Evolutionary conservation across 345 rosid species (phyloP), one percentile per base, ranked within the genome.

Genomic region (Acer yangbiense): DNA sequence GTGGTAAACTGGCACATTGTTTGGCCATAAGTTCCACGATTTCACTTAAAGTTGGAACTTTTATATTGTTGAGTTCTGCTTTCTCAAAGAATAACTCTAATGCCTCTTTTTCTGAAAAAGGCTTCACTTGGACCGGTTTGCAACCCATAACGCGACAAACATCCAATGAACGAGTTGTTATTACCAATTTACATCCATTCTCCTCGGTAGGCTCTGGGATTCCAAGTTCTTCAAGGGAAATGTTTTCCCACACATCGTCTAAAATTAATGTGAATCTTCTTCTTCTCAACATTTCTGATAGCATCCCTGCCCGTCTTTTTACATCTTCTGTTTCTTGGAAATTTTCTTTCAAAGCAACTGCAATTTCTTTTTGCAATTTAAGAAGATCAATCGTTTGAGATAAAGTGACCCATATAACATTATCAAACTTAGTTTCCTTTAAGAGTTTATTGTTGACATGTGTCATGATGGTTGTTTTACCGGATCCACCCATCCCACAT

Each of bases 1-100:
- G 57, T 0, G 86, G 83, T 61, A 82, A 79, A 13, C 82, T 70
- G 0, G 63, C 80, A 64, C 82, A 82, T 66, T 79, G 54, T 10
- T 68, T 35, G 0, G 63, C 77, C 6, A 80, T 18, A 25, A 23
- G n/a, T 7, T 39, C 54, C 16, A 74, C 68, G 0, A 60, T 43
- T 6, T 46, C 71, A 23, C 54, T 46, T 32, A 76, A 32, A 13
- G 17, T 29, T 9, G 80, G 75, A 72, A 6, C 3, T 68, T 52
- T n/a, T 2, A 10, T 35, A 70, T 48, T 25, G 2, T 61, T 0
- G 7, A 1, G 35, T 9, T 66, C 68, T 3, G 64, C 64, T 41
- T 65, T 71, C 11, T 20, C 55, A 9, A 35, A 9, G 62, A 77
- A 81, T 11, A 69, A 64, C 27, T 73, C 23, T 76, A 80, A 61